phyloP scores from a whole-genome alignment of 257 asterid genomes.

The Petunia axillaris region DNA sequence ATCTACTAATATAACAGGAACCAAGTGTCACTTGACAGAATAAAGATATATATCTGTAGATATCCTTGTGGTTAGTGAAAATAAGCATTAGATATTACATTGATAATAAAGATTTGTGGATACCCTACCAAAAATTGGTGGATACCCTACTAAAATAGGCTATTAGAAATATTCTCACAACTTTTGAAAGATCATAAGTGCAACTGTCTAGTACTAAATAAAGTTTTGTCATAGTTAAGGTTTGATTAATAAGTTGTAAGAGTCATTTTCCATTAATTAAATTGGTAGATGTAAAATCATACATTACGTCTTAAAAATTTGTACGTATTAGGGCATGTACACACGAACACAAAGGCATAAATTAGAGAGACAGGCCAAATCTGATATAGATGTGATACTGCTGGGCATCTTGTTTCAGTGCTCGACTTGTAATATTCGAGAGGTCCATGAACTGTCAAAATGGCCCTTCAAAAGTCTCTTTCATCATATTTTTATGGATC shows the following conservation, averaged over 20 bases:
- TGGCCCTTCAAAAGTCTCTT: conserved; percentile 46
- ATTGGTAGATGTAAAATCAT: conserved; percentile 18
- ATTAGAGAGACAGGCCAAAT: background rate
- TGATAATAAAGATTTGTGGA: too few species aligned
- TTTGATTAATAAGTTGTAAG: background rate
- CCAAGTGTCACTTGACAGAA: too few species aligned
- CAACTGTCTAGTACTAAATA: background rate
- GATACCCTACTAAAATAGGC: too few species aligned
- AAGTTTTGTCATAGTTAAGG: background rate
- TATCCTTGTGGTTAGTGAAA: too few species aligned
- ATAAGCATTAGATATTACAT: too few species aligned
- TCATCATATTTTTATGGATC: conserved; percentile 29
- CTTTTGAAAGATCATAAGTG: background rate
- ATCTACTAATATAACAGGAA: too few species aligned
- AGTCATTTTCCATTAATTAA: background rate
- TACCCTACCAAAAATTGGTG: too few species aligned
- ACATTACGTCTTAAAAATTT: conserved; percentile 39
- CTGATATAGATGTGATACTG: conserved; percentile 48
- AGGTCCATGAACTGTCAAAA: conserved; percentile 31
- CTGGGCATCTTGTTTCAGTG: conserved; percentile 24
- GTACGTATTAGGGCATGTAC: conserved; percentile 45
- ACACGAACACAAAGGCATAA: conserved; percentile 36
- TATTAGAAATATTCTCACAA: too few species aligned
- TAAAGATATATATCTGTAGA: too few species aligned
- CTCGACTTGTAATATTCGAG: conserved; percentile 51